Conservation (phyloP, 768 basidiomycete species). For the Russula olivacea region DNA sequence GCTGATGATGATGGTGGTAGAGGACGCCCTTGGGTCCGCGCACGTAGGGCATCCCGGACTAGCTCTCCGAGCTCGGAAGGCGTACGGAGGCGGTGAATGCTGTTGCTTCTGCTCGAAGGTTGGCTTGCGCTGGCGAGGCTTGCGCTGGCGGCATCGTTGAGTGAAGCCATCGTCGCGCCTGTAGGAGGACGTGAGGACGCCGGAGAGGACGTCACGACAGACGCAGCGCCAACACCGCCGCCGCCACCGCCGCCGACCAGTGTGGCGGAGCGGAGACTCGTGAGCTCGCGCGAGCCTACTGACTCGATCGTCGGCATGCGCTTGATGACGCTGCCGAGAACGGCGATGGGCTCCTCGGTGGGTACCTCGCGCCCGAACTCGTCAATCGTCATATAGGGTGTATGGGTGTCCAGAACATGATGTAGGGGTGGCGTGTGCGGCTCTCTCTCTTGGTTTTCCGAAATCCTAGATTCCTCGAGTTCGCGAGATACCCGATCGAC, state of each 20-base stretch:
- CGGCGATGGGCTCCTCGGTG: constrained; percentile 47
- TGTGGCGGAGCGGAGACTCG: constrained; percentile 27
- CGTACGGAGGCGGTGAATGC: constrained; percentile 11
- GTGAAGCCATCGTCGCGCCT: constrained; percentile 3
- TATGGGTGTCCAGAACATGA: constrained; percentile 25
- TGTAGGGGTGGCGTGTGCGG: constrained; percentile 11
- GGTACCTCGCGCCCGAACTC: constrained; percentile 34
- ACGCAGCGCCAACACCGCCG: not conserved
- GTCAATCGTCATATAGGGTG: constrained; percentile 38
- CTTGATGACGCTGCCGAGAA: constrained; percentile 58
- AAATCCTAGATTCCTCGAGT: constrained; percentile 43
- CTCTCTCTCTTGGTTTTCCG: constrained; percentile 29
- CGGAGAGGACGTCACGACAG: constrained; percentile 1
- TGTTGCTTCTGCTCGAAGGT: constrained; percentile 20
- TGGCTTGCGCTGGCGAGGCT: constrained; percentile 16
- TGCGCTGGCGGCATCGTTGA: constrained; percentile 13
- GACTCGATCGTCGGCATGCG: constrained; percentile 82
- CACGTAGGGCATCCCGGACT: constrained; percentile 10
- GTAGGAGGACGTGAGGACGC: constrained; percentile 22
- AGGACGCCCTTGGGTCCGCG: constrained; percentile 11
- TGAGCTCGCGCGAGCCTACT: constrained; percentile 58
- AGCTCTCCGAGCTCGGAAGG: constrained; percentile 23
- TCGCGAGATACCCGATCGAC: constrained; percentile 48
- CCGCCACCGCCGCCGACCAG: not conserved
- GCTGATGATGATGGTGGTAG: not conserved